These are phyloP conservation scores for Lagenaria siceraria DNA, from an alignment of 306 rosid species.

Conservation along the genomic window DNA sequence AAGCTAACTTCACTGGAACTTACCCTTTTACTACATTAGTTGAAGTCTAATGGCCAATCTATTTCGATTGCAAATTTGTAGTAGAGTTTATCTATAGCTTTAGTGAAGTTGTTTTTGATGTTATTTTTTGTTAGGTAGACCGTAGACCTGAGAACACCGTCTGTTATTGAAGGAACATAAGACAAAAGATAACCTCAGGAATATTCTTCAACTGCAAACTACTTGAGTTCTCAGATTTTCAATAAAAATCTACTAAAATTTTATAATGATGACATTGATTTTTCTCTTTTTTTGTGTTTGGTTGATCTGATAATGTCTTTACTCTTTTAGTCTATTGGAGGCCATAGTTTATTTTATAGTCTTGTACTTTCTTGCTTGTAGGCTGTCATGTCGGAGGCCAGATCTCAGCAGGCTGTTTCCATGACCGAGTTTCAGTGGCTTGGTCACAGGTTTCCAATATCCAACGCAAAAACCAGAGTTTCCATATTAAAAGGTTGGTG, in stretches of 20 bases:
- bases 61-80: not conserved
- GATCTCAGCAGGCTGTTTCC: conserved; percentile 99
- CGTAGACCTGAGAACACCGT: not conserved
- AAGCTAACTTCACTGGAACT: not conserved
- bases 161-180: not conserved
- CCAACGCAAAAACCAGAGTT: conserved; percentile 95
- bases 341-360: not conserved
- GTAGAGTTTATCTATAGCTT: not conserved
- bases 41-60: not conserved
- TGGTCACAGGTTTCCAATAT: conserved; percentile 83
- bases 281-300: not conserved
- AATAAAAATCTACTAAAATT: not conserved
- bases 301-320: not conserved
- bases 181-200: not conserved
- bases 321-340: not conserved
- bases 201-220: not conserved
- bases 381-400: conserved; percentile 98
- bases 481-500: conserved; percentile 76
- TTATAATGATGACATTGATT: not conserved
- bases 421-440: conserved; percentile 97
- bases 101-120: not conserved
- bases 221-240: not conserved
- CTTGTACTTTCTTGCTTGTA: conserved; percentile 21
- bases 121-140: not conserved
- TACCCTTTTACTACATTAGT: not conserved